A percentile compares a stretch with the other conserved stretches of the same genome.
Evolutionary conservation across 805 yeast species (phyloP).

Genomic region (Nakazawaea ishiwadae): DNA sequence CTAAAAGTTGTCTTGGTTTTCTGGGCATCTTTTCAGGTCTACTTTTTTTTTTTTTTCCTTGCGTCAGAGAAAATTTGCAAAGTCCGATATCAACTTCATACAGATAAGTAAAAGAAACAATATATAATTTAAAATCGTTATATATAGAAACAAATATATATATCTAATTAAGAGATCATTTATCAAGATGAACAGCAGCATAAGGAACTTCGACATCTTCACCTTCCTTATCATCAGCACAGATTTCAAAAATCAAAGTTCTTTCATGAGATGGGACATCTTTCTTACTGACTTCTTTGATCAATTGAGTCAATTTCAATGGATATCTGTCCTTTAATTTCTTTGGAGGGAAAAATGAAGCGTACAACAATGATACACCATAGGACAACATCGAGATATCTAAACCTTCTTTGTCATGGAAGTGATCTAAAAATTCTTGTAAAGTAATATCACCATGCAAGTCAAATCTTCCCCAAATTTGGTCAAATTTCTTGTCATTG

Average conservation of each 20-base stretch:
- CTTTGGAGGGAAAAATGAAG: slow-evolving; percentile 90
- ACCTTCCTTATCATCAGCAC: slow-evolving; percentile 87
- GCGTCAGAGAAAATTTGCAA: too few species aligned
- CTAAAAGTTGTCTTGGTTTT: too few species aligned
- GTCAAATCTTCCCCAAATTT: slow-evolving; percentile 94
- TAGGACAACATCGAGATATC: slow-evolving; percentile 88
- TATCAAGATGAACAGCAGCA: slow-evolving; percentile 53
- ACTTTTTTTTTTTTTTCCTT: too few species aligned
- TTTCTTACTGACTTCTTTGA: slow-evolving; percentile 81
- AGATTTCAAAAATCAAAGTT: slow-evolving; percentile 81
- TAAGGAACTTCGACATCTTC: slow-evolving; percentile 97
- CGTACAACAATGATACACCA: slow-evolving; percentile 85
- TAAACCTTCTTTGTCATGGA: slow-evolving; percentile 77
- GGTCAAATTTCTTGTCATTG: slow-evolving; percentile 74
- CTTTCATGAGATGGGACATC: slow-evolving; percentile 69
- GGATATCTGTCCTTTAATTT: slow-evolving; percentile 75
- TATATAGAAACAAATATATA: too few species aligned
- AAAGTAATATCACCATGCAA: slow-evolving; percentile 73
- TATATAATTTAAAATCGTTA: too few species aligned
- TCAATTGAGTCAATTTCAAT: slow-evolving; percentile 66
- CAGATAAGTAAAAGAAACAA: too few species aligned
- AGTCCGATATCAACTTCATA: too few species aligned
- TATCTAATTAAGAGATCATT: neutral
- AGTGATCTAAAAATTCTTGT: slow-evolving; percentile 66
- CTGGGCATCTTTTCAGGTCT: too few species aligned